Base-by-base conservation (phyloP, 2,329 filamentous ascomycete species). In the Microdochium bolleyi region DNA sequence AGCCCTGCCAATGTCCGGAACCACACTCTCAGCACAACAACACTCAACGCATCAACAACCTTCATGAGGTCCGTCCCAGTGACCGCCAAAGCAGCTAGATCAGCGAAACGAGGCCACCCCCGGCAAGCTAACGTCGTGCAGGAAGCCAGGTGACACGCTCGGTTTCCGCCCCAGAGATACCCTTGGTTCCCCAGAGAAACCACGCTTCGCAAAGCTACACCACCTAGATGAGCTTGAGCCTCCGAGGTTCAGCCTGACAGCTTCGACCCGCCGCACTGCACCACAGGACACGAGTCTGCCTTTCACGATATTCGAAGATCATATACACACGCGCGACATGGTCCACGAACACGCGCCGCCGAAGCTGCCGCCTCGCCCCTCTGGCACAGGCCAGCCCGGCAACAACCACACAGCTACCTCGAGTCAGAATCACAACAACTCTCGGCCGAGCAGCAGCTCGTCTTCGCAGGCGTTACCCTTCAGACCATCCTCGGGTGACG, bases 281-380 rank as follows among this genome's bases (percentile, higher is more conserved):
- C 22, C 53, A 7, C 48, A 50, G 37, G 51, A 58, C 34, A 54
- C 54, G 49, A 22, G 22, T 7, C n/a, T 22, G 9, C 41, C 41
- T 5, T 24, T 22, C 19, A 46, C 55, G 32, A 48, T 50, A 56
- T n/a, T 24, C 52, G 44, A 46, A 51, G 55, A 50, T 50, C 53
- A n/a, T 50, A 19, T 14, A 16, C 13, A 11, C 8, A 49, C 48
- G 41, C 49, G 9, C 57, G 59, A 51, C 58, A 78, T 78, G 76
- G 77, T 71, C 59, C 74, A 70, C 62, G 77, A 71, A 68, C 74
- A 64, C 58, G 75, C 61, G 61, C 76, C 63, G 55, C 73, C 68
- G 56, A 76, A 70, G 72, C 70, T 61, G 63, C 73, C 67, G 34
- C 64, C 61, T 62, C 74, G 61, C 61, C 69, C 76, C 19, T 64